A percentile compares a stretch with the other conserved stretches of the same genome.
Evolutionary conservation across 805 yeast genomes (phyloP).

Genomic region (Candida morakotiae): DNA sequence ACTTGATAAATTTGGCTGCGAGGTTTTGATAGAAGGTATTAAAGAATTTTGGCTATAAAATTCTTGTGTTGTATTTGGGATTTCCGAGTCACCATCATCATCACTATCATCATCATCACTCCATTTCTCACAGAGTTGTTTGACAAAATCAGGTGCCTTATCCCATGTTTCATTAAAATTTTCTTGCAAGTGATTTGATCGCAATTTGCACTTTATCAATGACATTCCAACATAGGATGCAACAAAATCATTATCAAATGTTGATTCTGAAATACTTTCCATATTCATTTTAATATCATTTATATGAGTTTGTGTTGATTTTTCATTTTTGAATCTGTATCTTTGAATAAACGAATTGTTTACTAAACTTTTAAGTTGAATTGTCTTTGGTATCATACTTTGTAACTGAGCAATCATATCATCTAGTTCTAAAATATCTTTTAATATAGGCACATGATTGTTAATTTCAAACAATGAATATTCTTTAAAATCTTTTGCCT

Average conservation of each 20-base stretch:
- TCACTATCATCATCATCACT: conserved; percentile 4
- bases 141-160: conserved; percentile 8
- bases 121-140: conserved; percentile 8
- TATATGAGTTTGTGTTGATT: conserved; percentile 4
- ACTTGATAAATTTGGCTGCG: conserved; percentile 3
- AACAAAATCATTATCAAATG: not conserved
- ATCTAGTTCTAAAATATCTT: conserved; percentile 30
- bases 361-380: conserved; percentile 2
- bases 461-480: conserved; percentile 20
- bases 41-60: too few relatives aligned
- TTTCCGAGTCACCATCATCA: not conserved
- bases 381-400: conserved; percentile 7
- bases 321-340: not conserved
- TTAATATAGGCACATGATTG: conserved; percentile 16
- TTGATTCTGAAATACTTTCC: not conserved
- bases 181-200: conserved; percentile 1
- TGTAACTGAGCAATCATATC: conserved; percentile 34
- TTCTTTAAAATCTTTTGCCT: not conserved
- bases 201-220: conserved; percentile 4
- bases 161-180: conserved; percentile 4
- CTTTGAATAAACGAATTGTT: conserved; percentile 7
- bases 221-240: conserved; percentile 6
- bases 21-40: conserved; percentile 16
- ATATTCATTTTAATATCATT: conserved; percentile 3
- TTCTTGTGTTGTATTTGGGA: not conserved